A percentile compares a stretch with the other conserved stretches of the same genome.
phyloP scores from a whole-genome alignment of 768 basidiomycete genomes.

The Lentinula boryana region DNA sequence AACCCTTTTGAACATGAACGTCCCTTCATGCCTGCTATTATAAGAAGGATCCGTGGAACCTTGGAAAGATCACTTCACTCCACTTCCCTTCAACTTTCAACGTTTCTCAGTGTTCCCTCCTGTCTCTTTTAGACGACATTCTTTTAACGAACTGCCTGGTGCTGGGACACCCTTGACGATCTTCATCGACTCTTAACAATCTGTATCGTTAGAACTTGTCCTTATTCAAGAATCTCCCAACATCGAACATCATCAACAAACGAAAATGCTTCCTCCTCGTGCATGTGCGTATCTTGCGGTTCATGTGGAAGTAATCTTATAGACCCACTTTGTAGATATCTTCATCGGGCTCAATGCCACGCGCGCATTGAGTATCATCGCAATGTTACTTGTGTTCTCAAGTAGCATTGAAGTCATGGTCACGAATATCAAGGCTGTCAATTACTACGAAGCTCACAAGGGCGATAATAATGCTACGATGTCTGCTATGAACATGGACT shows the following conservation, averaged over 20 bases:
- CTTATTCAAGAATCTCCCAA: not conserved
- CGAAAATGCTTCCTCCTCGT: slow-evolving; percentile 35
- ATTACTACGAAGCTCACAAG: slow-evolving; percentile 46
- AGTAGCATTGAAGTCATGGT: slow-evolving; percentile 73
- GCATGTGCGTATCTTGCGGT: slow-evolving; percentile 33
- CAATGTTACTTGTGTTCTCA: slow-evolving; percentile 73
- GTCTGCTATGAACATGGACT: slow-evolving; percentile 53
- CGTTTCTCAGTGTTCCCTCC: not conserved
- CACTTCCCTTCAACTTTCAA: not conserved
- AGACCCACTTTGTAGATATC: slow-evolving; percentile 27
- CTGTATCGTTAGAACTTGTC: slow-evolving; percentile 1
- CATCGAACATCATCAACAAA: not conserved
- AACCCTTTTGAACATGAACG: not conserved
- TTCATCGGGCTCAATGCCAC: slow-evolving; percentile 79
- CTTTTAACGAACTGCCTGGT: slow-evolving; percentile 5
- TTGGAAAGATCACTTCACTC: not conserved
- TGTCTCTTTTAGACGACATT: not conserved
- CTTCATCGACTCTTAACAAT: not conserved
- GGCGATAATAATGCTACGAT: slow-evolving; percentile 19
- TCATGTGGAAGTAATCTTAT: not conserved
- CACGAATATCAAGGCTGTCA: slow-evolving; percentile 70
- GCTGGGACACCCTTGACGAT: slow-evolving; percentile 8
- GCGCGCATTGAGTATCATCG: slow-evolving; percentile 74
- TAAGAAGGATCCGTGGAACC: not conserved
- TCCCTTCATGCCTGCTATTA: not conserved